Evolutionary conservation across 495 filamentous ascomycete genomes (phyloP), one percentile per base, ranked within the genome.

Genomic region (Neurospora discreta): DNA sequence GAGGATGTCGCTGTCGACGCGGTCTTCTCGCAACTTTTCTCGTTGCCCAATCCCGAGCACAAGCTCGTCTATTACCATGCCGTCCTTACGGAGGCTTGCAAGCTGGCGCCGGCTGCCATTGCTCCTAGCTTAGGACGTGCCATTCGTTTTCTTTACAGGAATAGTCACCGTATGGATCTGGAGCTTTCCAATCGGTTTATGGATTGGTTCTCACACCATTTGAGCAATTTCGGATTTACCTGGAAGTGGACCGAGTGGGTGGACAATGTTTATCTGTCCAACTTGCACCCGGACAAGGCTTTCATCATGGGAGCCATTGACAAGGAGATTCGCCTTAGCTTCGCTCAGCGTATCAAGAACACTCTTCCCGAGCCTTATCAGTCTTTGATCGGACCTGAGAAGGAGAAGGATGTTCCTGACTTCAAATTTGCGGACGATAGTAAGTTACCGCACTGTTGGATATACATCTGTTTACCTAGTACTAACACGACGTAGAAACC

Each of bases 161-260:
- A 89, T 73, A 80, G 93, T 8, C 90, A 93, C 73, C 85, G 85
- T 4, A 89, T 98, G 83, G 95, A 99, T 76, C 80, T 96, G 46
- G 96, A 99, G 81, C 82, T 99, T 43, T 86, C 82, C 71, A 90
- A 92, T 79, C 89, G 95, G 18, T 98, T 98, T 82, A 84, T 96
- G 77, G 95, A 98, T 79, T 99, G 95, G 95, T 99, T 99, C 77
- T 87, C 94, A 16, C 96, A 99, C 77, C 95, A 99, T 83, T 79
- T 99, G 75, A 97, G 93, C 80, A 99, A 99, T 82, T 99, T 98
- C 77, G 95, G 97, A 44, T 99, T 98, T 77, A 95, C 96, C 4
- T 99, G 95, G 95, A 98, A 98, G 82, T 99, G 95, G 95, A 91
- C 91, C 23, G 95, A 99, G 82, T 99, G 95, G 95, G 87, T 91